Evolutionary conservation across 345 rosid species (phyloP).

Genomic region (Acer campestre): DNA sequence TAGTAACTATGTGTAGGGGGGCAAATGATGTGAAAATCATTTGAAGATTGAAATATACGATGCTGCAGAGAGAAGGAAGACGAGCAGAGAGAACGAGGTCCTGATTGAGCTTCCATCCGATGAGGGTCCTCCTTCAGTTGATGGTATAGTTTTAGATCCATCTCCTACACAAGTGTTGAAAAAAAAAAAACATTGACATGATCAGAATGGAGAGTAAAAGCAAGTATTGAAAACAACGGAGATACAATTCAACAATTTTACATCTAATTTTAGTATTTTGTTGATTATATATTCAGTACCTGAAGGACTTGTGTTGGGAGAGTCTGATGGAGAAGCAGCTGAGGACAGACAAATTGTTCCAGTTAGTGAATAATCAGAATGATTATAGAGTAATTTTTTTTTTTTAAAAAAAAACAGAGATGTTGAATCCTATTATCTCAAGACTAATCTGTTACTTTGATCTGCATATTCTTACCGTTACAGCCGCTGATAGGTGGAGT

Average conservation of each 20-base stretch:
- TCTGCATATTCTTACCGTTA: constrained; percentile 44
- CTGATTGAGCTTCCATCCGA: constrained; percentile 64
- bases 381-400: background rate
- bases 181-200: constrained; percentile 19
- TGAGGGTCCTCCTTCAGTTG: constrained; percentile 48
- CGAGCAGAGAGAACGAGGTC: constrained; percentile 52
- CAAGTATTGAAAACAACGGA: background rate
- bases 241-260: background rate
- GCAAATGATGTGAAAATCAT: constrained; percentile 26
- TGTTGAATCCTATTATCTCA: background rate
- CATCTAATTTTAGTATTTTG: background rate
- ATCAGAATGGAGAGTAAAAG: background rate
- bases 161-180: constrained; percentile 37
- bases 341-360: constrained; percentile 11
- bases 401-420: background rate
- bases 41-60: constrained; percentile 48
- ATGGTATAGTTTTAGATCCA: constrained; percentile 69
- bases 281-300: constrained; percentile 39
- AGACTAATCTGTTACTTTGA: background rate
- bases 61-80: constrained; percentile 53
- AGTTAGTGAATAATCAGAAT: constrained; percentile 11
- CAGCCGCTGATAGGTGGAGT: constrained; percentile 75
- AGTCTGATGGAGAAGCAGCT: constrained; percentile 47
- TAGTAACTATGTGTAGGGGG: background rate
- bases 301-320: constrained; percentile 61